Conservation (phyloP, 169 alveolate species). For the Plasmodium vivax region DNA sequence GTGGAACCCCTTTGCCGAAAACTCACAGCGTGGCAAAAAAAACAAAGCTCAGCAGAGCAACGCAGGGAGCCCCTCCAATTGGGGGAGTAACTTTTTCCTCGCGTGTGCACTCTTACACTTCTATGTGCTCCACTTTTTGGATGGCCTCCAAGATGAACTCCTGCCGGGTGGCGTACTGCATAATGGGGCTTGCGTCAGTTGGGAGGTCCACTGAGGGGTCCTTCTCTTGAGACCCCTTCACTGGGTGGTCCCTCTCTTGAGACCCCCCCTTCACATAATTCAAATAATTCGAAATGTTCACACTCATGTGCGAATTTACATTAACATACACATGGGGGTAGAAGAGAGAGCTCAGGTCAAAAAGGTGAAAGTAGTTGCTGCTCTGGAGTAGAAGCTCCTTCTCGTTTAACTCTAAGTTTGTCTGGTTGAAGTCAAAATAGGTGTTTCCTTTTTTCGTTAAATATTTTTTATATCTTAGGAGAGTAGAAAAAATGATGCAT, state of each 20-base stretch:
- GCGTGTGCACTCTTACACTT: slow-evolving; percentile 22
- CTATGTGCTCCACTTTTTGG: slow-evolving; percentile 49
- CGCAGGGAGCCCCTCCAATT: neutral
- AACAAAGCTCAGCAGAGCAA: neutral
- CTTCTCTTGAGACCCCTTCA: neutral
- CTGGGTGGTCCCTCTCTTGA: neutral
- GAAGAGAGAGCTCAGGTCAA: slow-evolving; percentile 32
- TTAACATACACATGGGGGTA: slow-evolving; percentile 60
- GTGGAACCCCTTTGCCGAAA: neutral
- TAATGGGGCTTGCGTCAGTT: neutral
- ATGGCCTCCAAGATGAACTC: slow-evolving; percentile 49
- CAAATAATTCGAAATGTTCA: slow-evolving; percentile 47
- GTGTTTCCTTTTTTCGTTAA: slow-evolving; percentile 59
- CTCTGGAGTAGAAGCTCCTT: slow-evolving; percentile 56
- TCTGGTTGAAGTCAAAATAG: slow-evolving; percentile 47
- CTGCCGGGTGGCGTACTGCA: slow-evolving; percentile 12
- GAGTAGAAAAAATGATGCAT: slow-evolving; percentile 37
- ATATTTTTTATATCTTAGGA: slow-evolving; percentile 65
- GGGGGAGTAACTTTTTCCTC: neutral
- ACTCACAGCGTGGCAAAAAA: neutral
- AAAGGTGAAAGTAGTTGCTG: slow-evolving; percentile 53
- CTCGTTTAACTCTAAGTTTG: slow-evolving; percentile 56
- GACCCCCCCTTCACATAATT: slow-evolving; percentile 5
- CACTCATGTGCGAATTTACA: slow-evolving; percentile 58
- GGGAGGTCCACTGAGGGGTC: neutral